Evolutionary conservation across 306 rosid species (phyloP).

Genomic region (Citrullus amarus): DNA sequence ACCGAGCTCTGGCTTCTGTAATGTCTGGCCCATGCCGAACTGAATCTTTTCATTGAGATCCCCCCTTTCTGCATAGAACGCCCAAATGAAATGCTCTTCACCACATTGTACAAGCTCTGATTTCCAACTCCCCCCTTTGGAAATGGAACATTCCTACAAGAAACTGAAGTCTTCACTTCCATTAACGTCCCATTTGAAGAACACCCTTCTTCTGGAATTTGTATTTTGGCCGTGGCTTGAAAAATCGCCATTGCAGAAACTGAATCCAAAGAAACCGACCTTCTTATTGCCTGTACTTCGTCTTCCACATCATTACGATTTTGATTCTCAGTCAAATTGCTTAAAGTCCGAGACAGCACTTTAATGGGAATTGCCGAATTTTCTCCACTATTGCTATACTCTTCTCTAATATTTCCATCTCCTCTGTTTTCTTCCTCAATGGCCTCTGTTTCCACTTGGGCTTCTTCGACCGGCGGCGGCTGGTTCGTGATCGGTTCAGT

Average conservation of each 20-base stretch:
- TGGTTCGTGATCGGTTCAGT: not conserved
- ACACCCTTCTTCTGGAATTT: not conserved
- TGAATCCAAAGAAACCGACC: not conserved
- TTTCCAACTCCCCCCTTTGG: not conserved
- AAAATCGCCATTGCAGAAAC: not conserved
- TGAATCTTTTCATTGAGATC: not conserved
- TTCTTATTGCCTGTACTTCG: not conserved
- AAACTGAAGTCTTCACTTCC: not conserved
- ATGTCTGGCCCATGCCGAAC: not conserved
- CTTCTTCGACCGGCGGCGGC: not conserved
- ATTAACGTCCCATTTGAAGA: not conserved
- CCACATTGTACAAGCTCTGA: not conserved
- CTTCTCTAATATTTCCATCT: not conserved
- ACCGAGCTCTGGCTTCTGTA: conserved; percentile 3
- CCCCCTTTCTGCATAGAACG: not conserved
- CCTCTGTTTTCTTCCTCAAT: not conserved
- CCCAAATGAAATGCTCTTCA: not conserved
- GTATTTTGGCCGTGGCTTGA: not conserved
- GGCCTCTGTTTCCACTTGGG: not conserved
- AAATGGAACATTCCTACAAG: not conserved
- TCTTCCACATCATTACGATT: not conserved
- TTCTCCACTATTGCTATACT: not conserved
- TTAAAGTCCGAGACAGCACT: not conserved
- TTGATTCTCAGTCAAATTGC: not conserved
- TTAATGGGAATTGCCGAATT: not conserved